Base-by-base conservation (phyloP, 163 green algal genomes). In the Scenedesmus sp. region DNA sequence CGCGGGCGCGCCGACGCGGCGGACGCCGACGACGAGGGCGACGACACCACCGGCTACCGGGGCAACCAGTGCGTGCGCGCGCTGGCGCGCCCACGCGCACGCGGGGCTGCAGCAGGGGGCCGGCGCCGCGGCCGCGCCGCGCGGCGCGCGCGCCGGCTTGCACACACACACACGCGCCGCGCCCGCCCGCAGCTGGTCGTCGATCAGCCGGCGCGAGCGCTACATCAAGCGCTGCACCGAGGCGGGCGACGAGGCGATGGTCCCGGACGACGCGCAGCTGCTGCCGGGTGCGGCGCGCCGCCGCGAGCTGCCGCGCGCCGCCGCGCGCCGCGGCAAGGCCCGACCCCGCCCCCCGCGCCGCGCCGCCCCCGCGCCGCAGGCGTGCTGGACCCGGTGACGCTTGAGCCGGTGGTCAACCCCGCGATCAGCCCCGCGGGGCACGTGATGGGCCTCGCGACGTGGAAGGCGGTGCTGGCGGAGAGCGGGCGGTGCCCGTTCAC, bases 371-470 rank as follows among this genome's bases (percentile, higher is more conserved):
- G 14, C 31, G 14, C 1, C n/a, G 15, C 48, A 7, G 84, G 88
- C 48, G 79, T 92, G 31, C 91, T 97, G 2, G 93, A 97, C 84
- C 89, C 89, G 34, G 93, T 97, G 72, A 97, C 93, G 11, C 73
- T 97, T 50, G 88, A 97, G 84, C 88, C 87, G 0, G 92, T 97
- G 33, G 83, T 94, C 33, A 90, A 88, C 17, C 93, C 93, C 0
- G 93, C 92, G 62, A 97, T 97, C 62, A 93, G 86, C 36, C 90
- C 91, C 17, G 91, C 89, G 36, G 84, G 84, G 45, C 84, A 89
- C 69, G 84, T 89, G 26, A 94, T 96, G 88, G 93, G 93, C 22
- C 62, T 94, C 56, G 93, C 93, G 39, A 97, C 93, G 0, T 97
- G 93, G 93, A 90, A 84, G 50, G 92, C 93, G 14, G 91, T 96